Conservation (phyloP, 768 basidiomycete species). For the Tulasnella sp. region DNA sequence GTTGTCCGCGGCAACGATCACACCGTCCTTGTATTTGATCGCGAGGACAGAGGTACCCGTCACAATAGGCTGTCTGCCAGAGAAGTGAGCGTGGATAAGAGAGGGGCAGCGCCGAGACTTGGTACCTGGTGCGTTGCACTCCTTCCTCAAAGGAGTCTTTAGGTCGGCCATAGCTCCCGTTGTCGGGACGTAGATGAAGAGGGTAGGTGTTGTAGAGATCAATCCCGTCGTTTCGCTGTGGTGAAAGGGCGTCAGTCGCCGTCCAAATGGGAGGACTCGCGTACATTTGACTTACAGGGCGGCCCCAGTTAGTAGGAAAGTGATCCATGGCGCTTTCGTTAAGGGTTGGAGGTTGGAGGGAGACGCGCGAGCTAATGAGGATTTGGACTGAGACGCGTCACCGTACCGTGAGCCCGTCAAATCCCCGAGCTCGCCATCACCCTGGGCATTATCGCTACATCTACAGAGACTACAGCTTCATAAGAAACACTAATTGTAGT, state of each 20-base stretch:
- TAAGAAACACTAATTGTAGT: no score
- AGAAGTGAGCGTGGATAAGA: not conserved
- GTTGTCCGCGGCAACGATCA: slow-evolving; percentile 98
- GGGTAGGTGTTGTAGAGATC: slow-evolving; percentile 74
- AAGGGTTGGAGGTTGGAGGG: not conserved
- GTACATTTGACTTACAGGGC: slow-evolving; percentile 42
- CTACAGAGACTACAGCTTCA: no score
- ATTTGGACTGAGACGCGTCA: not conserved
- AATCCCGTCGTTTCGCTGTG: slow-evolving; percentile 57
- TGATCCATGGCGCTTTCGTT: slow-evolving; percentile 49
- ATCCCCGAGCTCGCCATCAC: not conserved
- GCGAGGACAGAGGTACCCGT: slow-evolving; percentile 96
- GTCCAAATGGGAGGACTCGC: not conserved
- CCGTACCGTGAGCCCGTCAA: not conserved
- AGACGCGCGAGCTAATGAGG: not conserved
- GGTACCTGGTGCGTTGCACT: slow-evolving; percentile 71
- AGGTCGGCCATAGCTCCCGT: slow-evolving; percentile 21
- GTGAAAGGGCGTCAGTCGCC: not conserved
- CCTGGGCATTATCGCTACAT: no score
- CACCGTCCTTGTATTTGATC: slow-evolving; percentile 88
- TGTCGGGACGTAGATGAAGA: slow-evolving; percentile 46
- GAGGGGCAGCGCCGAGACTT: not conserved
- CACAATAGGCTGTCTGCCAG: slow-evolving; percentile 76
- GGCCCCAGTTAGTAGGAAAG: slow-evolving; percentile 75
- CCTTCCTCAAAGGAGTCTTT: slow-evolving; percentile 50